A percentile compares a stretch with the other conserved stretches of the same genome.
phyloP scores from a whole-genome alignment of 1,284 basidiomycete species.

The Cryptococcus deneoformans region DNA sequence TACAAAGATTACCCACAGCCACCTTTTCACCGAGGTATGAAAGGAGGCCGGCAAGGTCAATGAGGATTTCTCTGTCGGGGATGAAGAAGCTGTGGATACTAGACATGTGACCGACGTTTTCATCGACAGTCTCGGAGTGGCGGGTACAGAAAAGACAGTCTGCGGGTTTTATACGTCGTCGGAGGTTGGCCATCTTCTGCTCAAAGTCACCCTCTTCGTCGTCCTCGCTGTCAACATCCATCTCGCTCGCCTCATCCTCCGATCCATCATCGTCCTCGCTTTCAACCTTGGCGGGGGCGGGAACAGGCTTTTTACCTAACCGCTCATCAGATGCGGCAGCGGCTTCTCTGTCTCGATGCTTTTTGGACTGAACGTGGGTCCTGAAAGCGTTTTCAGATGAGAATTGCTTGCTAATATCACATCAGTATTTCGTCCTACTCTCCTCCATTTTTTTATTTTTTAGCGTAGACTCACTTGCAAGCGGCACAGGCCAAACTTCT shows the following conservation, averaged over 20 bases:
- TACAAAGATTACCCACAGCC: slow-evolving; percentile 86
- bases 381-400: slow-evolving; percentile 84
- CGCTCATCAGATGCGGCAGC: background rate
- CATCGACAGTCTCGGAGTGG: slow-evolving; percentile 58
- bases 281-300: background rate
- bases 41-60: slow-evolving; percentile 78
- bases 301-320: background rate
- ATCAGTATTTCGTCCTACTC: too few relatives aligned
- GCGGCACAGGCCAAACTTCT: slow-evolving; percentile 67
- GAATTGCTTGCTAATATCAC: slow-evolving; percentile 70
- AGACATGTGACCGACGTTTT: slow-evolving; percentile 85
- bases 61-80: slow-evolving; percentile 87
- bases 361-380: slow-evolving; percentile 88
- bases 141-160: slow-evolving; percentile 85
- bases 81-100: slow-evolving; percentile 89
- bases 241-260: background rate
- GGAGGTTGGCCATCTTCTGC: slow-evolving; percentile 69
- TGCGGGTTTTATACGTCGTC: slow-evolving; percentile 57
- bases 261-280: background rate
- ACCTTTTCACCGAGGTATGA: slow-evolving; percentile 91
- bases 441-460: background rate
- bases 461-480: slow-evolving; percentile 64
- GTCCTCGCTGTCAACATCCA: slow-evolving; percentile 51
- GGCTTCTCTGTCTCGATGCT: slow-evolving; percentile 81
- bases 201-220: slow-evolving; percentile 49